These are phyloP conservation scores for Globisporangium acanthophoron DNA, from an alignment of 352 stramenopile genomes.

Conservation along the genomic window DNA sequence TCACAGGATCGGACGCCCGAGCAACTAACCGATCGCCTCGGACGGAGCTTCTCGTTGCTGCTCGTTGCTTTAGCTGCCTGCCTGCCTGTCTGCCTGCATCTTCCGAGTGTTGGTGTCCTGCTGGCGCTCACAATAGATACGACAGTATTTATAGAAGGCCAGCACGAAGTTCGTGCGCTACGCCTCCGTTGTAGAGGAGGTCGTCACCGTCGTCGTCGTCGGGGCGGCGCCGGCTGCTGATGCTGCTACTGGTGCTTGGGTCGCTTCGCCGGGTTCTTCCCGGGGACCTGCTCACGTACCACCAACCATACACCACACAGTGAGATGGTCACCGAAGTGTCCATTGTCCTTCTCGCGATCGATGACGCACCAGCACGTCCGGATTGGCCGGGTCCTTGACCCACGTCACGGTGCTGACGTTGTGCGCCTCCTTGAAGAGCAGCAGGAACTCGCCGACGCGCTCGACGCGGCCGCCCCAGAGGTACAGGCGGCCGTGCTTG, in stretches of 20 bases:
- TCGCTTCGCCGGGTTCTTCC: constrained; percentile 52
- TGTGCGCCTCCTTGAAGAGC: constrained; percentile 81
- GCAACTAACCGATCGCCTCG: too few species aligned
- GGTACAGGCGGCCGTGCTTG: constrained; percentile 72
- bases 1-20: not conserved
- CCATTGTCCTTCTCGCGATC: not conserved
- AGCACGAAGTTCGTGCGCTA: not conserved
- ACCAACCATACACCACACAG: too few species aligned
- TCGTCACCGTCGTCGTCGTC: too few species aligned
- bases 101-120: too few species aligned
- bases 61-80: too few species aligned
- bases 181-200: not conserved
- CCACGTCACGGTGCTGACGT: constrained; percentile 82
- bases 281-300: constrained; percentile 32
- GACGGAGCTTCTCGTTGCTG: too few species aligned
- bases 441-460: constrained; percentile 80
- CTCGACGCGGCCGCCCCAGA: constrained; percentile 79
- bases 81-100: too few species aligned
- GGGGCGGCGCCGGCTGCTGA: not conserved
- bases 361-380: constrained; percentile 38
- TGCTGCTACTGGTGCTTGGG: constrained; percentile 19
- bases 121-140: not conserved
- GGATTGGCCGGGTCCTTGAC: constrained; percentile 75
- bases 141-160: not conserved
- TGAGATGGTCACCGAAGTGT: too few species aligned